These are phyloP conservation scores for Paraglomus occultum DNA, from an alignment of 192 early-diverging fungal species.

Conservation along the genomic window DNA sequence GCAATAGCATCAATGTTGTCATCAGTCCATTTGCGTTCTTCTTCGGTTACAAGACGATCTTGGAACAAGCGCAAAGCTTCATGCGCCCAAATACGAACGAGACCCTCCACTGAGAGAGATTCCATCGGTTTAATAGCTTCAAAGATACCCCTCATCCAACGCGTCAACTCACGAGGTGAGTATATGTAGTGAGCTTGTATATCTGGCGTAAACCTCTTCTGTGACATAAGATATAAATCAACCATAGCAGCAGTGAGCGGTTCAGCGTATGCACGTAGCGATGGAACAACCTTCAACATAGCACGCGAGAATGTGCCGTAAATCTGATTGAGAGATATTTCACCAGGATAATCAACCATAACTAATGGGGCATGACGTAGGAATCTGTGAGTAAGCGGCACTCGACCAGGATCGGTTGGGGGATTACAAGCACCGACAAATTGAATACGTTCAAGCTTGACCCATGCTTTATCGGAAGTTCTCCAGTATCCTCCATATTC, in stretches of 20 bases:
- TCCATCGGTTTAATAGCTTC: constrained; percentile 91
- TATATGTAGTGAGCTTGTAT: constrained; percentile 99
- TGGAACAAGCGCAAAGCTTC: constrained; percentile 98
- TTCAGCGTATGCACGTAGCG: constrained; percentile 85
- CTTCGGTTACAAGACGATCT: constrained; percentile 91
- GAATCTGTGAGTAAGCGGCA: constrained; percentile 93
- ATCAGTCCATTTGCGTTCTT: constrained; percentile 97
- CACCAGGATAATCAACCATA: constrained; percentile 98
- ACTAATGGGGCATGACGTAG: constrained; percentile 94
- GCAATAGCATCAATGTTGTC: constrained; percentile 80
- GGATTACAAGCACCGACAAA: constrained; percentile 99
- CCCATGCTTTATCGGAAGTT: constrained; percentile 87
- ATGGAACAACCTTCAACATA: constrained; percentile 90
- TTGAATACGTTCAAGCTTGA: constrained; percentile 95
- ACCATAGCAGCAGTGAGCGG: constrained; percentile 96
- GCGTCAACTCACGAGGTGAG: constrained; percentile 98
- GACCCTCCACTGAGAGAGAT: constrained; percentile 69
- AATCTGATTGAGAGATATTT: constrained; percentile 89
- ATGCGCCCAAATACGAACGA: constrained; percentile 98
- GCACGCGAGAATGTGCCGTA: constrained; percentile 93
- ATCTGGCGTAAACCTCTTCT: constrained; percentile 93
- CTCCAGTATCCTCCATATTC: constrained; percentile 98
- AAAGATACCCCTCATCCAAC: constrained; percentile 99
- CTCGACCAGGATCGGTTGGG: constrained; percentile 98
- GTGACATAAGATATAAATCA: constrained; percentile 89